Conservation (phyloP, 192 early-diverging fungal genomes). For the Chytriomyces sp. region DNA sequence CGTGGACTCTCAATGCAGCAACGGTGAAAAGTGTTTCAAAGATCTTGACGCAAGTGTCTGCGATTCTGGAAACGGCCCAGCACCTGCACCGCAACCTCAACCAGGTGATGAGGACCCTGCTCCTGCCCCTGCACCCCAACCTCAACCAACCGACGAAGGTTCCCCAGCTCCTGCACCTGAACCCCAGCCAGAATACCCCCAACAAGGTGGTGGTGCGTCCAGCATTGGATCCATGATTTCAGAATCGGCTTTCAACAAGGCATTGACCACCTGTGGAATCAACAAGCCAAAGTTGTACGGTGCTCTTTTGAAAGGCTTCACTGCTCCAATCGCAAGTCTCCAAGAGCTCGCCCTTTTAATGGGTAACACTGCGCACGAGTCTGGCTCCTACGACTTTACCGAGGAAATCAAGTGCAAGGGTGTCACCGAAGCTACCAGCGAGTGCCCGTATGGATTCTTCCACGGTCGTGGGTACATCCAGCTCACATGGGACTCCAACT, state of each 20-base stretch:
- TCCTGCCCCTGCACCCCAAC: background rate
- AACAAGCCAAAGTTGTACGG: constrained; percentile 13
- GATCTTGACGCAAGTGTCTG: background rate
- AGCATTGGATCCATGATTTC: background rate
- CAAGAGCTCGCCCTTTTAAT: constrained; percentile 28
- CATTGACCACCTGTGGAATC: constrained; percentile 23
- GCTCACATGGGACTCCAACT: constrained; percentile 20
- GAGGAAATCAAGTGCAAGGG: constrained; percentile 18
- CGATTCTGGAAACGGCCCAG: background rate
- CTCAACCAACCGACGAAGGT: background rate
- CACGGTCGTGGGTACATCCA: constrained; percentile 33
- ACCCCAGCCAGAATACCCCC: constrained; percentile 5
- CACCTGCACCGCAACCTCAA: constrained; percentile 12
- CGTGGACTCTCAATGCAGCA: background rate
- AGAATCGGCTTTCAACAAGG: constrained; percentile 16
- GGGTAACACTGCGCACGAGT: constrained; percentile 27
- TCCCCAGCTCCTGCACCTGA: constrained; percentile 11
- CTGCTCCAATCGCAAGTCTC: background rate
- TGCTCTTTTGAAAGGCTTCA: background rate
- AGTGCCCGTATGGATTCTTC: constrained; percentile 29
- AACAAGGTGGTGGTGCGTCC: background rate
- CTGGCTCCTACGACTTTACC: constrained; percentile 1
- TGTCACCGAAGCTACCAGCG: background rate
- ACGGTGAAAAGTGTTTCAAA: constrained; percentile 7
- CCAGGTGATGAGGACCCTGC: background rate